Evolutionary conservation across 495 filamentous ascomycete genomes (phyloP), one percentile per base, ranked within the genome.

Genomic region (Emericellopsis terricola): DNA sequence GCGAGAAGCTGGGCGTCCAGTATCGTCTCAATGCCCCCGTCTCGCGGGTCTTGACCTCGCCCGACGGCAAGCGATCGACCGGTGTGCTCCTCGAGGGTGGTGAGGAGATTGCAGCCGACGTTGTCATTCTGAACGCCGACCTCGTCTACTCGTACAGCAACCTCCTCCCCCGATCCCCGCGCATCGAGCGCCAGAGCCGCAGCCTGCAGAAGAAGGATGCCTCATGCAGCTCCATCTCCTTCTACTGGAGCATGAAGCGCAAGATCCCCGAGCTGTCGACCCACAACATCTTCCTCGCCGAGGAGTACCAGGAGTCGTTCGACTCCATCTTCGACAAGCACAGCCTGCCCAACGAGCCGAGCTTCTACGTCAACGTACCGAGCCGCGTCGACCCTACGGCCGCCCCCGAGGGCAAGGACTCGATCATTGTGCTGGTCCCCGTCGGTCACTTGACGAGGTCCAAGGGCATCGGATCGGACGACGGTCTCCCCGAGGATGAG

Each of bases 281-380:
- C 7, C 76, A 82, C 47, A 82, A 82, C 41, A 76, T 81, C 44
- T 82, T 82, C 55, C 62, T 82, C 14, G 73, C 75, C 4, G 67
- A 76, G 36, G 58, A 71, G 38, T 82, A 80, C 51, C 57, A 59
- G 24, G 70, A 73, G 40, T 70, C 63, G 14, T 82, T 82, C 46
- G 74, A 80, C 51, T 57, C 62, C 30, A 82, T 81, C 26, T 81
- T 82, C 57, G 66, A 77, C 35, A 39, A 63, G 8, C 71, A 79
- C 39, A 47, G 58, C 4, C 60, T 82, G 8, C 77, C 76, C 2
- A 34, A 54, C 2, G 61, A 78, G 21, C 75, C 73, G 1, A 71
- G 65, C 18, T 82, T 82, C 58, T 82, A 80, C 52, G 62, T 81
- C 51, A 78, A 81, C 45, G 73, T 81, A 3, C 76, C 76, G 0